Evolutionary conservation across 352 stramenopile genomes (phyloP).

Genomic region (Globisporangium cylindrosporum): DNA sequence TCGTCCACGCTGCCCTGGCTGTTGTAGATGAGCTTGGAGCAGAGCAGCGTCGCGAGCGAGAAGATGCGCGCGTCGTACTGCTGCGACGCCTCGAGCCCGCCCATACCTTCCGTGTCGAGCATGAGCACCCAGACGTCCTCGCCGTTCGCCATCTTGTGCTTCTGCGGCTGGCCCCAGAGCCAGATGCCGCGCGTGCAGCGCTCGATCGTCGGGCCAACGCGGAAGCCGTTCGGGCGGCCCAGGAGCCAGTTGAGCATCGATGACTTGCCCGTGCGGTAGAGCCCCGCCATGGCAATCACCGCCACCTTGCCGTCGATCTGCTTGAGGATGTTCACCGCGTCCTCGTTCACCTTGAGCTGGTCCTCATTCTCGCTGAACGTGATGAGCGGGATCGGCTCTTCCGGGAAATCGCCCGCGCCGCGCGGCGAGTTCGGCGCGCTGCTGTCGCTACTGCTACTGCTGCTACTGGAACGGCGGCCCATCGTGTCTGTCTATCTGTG

Average conservation of each 20-base stretch:
- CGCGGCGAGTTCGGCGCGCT: conserved; percentile 5
- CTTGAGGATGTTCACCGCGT: conserved; percentile 61
- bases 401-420: conserved; percentile 39
- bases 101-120: conserved; percentile 87
- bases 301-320: conserved; percentile 75
- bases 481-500: neutral
- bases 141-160: conserved; percentile 54
- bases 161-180: conserved; percentile 76
- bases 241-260: conserved; percentile 89
- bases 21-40: conserved; percentile 89
- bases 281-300: conserved; percentile 79
- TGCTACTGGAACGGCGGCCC: conserved; percentile 6
- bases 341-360: conserved; percentile 76
- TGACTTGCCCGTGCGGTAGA: conserved; percentile 88
- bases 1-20: conserved; percentile 83
- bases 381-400: conserved; percentile 80
- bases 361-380: conserved; percentile 84
- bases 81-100: conserved; percentile 77
- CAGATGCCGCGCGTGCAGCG: conserved; percentile 86
- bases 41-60: conserved; percentile 79
- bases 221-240: conserved; percentile 64
- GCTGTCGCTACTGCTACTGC: conserved; percentile 14
- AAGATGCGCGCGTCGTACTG: conserved; percentile 89
- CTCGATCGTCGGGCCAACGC: conserved; percentile 77
- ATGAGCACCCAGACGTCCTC: conserved; percentile 79